Percentiles rank a stretch among this genome's conserved stretches.
phyloP scores from a whole-genome alignment of 768 basidiomycete species.

The Leccinum imitatum region DNA sequence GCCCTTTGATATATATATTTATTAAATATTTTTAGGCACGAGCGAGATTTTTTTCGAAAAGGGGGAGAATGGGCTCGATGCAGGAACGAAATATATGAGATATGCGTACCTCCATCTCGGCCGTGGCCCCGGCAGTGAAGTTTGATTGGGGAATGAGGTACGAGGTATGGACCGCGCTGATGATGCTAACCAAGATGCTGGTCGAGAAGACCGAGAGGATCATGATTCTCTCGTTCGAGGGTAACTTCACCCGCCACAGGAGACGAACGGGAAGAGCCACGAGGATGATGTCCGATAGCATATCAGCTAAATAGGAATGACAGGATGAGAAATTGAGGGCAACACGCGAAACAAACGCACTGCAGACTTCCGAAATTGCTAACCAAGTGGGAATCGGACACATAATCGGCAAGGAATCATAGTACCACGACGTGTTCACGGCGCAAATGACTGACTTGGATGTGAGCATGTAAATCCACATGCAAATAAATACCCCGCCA shows the following conservation, averaged over 20 bases:
- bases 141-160: constrained; percentile 36
- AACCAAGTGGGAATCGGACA: constrained; percentile 47
- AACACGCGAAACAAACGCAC: constrained; percentile 34
- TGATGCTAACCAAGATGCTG: constrained; percentile 48
- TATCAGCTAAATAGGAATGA: constrained; percentile 38
- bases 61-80: background rate
- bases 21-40: background rate
- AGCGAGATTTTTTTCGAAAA: background rate
- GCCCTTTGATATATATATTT: constrained; percentile 22
- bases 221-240: constrained; percentile 41
- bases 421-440: constrained; percentile 40
- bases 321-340: background rate
- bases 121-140: constrained; percentile 24
- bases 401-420: constrained; percentile 29
- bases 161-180: constrained; percentile 42
- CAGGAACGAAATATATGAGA: background rate
- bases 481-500: constrained; percentile 10
- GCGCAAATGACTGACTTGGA: constrained; percentile 41
- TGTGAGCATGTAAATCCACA: constrained; percentile 22
- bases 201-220: constrained; percentile 50
- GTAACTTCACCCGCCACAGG: constrained; percentile 42
- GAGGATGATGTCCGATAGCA: constrained; percentile 45
- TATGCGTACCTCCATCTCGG: constrained; percentile 42
- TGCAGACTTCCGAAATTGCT: constrained; percentile 50
- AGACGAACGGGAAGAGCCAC: constrained; percentile 46